phyloP scores from a whole-genome alignment of 768 basidiomycete species.

The Russula earlei region DNA sequence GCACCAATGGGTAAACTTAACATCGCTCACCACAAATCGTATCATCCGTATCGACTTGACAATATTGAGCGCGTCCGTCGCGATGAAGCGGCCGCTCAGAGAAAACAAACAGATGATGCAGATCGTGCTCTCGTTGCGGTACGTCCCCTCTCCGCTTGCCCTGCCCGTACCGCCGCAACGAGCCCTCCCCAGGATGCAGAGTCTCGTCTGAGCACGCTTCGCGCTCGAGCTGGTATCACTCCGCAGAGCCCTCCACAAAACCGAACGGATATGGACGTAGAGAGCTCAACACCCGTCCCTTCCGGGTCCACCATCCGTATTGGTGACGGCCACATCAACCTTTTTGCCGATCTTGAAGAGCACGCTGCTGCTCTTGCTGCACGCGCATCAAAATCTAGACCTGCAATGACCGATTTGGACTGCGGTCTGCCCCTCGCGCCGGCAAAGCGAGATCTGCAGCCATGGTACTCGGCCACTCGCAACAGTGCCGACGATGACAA shows the following conservation, averaged over 20 bases:
- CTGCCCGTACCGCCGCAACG: neutral
- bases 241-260: neutral
- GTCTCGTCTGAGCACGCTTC: constrained; percentile 56
- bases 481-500: constrained; percentile 17
- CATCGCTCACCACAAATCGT: constrained; percentile 87
- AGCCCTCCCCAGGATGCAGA: constrained; percentile 55
- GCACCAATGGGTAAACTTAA: constrained; percentile 69
- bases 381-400: constrained; percentile 35
- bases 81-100: constrained; percentile 73
- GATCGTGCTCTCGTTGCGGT: constrained; percentile 66
- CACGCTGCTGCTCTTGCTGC: constrained; percentile 38
- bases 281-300: constrained; percentile 21
- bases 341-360: constrained; percentile 76
- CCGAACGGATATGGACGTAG: neutral
- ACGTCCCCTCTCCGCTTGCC: constrained; percentile 23
- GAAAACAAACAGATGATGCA: constrained; percentile 59
- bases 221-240: constrained; percentile 47
- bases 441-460: constrained; percentile 63
- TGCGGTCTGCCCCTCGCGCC: constrained; percentile 70
- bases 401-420: constrained; percentile 40
- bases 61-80: constrained; percentile 73
- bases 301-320: constrained; percentile 20
- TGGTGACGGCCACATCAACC: constrained; percentile 65
- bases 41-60: constrained; percentile 77
- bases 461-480: constrained; percentile 51